phyloP scores from a whole-genome alignment of 2,329 filamentous ascomycete species.

The Arthrinium phaeospermum region DNA sequence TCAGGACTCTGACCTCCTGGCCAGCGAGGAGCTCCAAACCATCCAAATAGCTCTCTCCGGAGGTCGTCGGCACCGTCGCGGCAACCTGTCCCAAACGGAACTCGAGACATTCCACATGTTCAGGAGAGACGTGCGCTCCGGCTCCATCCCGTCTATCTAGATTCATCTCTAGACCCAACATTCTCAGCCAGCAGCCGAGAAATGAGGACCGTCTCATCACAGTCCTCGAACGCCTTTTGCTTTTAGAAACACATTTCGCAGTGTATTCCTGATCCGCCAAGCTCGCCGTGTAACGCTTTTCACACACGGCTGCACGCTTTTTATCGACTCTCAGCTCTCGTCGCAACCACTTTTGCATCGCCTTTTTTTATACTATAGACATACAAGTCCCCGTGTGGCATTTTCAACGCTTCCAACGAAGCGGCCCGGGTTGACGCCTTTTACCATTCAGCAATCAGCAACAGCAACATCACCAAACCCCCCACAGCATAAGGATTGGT shows the following conservation, averaged over 20 bases:
- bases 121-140: conserved; percentile 15
- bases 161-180: background rate
- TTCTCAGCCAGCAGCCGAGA: background rate
- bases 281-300: background rate
- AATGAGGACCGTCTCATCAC: background rate
- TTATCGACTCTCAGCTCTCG: background rate
- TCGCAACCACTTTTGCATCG: background rate
- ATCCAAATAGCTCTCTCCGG: conserved; percentile 18
- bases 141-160: conserved; percentile 6
- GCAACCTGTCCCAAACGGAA: conserved; percentile 18
- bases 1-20: conserved; percentile 18
- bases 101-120: conserved; percentile 21
- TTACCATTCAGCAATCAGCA: background rate
- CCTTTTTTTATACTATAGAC: background rate
- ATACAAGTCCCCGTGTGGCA: conserved; percentile 14
- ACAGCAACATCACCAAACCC: background rate
- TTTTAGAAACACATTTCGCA: background rate
- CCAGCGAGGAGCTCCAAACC: conserved; percentile 17
- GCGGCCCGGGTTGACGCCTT: conserved; percentile 15
- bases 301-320: background rate
- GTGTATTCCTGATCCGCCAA: background rate
- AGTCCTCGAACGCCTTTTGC: conserved; percentile 6
- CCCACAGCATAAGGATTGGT: conserved; percentile 11
- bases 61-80: conserved; percentile 18
- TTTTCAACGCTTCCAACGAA: conserved; percentile 17